These are phyloP conservation scores for Tripterygium wilfordii DNA, from an alignment of 177 flowering plant species.

Conservation along the genomic window DNA sequence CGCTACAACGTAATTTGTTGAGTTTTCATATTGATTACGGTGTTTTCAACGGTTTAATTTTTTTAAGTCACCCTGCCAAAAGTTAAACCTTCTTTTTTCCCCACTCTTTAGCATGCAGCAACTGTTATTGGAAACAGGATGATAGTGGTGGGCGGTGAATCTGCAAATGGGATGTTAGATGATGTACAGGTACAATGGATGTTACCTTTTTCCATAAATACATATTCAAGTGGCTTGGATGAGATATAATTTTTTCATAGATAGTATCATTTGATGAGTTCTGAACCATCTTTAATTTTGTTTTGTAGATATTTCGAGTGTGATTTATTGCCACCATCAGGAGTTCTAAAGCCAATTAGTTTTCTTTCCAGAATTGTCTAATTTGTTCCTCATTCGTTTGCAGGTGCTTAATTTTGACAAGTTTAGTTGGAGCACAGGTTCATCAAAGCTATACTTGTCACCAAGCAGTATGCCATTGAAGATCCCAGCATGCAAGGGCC, in stretches of 20 bases:
- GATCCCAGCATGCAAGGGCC: constrained; percentile 96
- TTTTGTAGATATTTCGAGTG: no score
- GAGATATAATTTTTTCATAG: no score
- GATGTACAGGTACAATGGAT: constrained; percentile 57
- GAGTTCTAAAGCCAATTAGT: no score
- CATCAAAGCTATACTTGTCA: constrained; percentile 85
- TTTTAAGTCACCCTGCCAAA: not conserved
- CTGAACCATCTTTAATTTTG: no score
- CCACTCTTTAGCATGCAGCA: constrained; percentile 85
- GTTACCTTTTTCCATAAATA: no score
- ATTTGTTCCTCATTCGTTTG: constrained; percentile 9
- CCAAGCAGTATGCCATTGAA: constrained; percentile 83
- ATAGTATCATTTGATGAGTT: no score
- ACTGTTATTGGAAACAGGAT: constrained; percentile 72
- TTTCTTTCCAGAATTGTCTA: no score
- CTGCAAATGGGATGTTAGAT: constrained; percentile 53
- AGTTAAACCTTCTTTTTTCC: constrained; percentile 1
- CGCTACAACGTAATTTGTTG: constrained; percentile 63
- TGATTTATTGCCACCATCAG: no score
- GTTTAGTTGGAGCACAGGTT: constrained; percentile 69
- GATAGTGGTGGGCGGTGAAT: constrained; percentile 82
- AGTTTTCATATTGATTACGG: not conserved
- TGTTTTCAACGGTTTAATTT: not conserved
- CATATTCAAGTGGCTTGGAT: no score
- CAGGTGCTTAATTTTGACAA: constrained; percentile 88